A percentile compares a stretch with the other conserved stretches of the same genome.
These are phyloP conservation scores for Lumnitzera racemosa DNA, from an alignment of 345 rosid genomes.

Conservation along the genomic window DNA sequence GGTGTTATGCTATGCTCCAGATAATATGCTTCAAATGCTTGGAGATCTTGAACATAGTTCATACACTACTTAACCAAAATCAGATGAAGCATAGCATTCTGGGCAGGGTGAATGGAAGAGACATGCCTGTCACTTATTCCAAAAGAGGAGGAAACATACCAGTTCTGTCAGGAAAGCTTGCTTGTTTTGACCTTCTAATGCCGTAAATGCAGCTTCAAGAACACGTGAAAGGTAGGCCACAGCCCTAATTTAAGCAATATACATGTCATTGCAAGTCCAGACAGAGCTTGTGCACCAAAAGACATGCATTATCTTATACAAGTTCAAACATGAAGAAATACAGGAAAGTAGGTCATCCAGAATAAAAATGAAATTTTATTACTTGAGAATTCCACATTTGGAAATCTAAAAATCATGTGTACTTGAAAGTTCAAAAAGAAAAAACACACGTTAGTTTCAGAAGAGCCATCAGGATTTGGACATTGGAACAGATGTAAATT, in stretches of 20 bases:
- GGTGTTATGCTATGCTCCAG: no score
- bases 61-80: neutral
- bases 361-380: no score
- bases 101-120: neutral
- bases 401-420: no score
- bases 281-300: neutral
- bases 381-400: no score
- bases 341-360: no score
- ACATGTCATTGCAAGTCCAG: neutral
- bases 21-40: no score
- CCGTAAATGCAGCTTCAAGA: constrained; percentile 94
- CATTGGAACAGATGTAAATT: no score
- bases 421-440: no score
- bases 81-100: neutral
- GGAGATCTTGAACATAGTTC: no score
- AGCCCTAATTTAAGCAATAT: constrained; percentile 41
- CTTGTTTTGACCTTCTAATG: constrained; percentile 93
- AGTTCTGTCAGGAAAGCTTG: constrained; percentile 96
- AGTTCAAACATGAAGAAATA: no score
- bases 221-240: constrained; percentile 99
- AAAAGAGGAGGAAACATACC: constrained; percentile 36
- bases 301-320: neutral
- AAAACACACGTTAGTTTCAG: no score
- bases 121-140: neutral
- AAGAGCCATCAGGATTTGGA: no score